Base-by-base conservation (phyloP, 2,329 filamentous ascomycete genomes). In the Colletotrichum lupini region DNA sequence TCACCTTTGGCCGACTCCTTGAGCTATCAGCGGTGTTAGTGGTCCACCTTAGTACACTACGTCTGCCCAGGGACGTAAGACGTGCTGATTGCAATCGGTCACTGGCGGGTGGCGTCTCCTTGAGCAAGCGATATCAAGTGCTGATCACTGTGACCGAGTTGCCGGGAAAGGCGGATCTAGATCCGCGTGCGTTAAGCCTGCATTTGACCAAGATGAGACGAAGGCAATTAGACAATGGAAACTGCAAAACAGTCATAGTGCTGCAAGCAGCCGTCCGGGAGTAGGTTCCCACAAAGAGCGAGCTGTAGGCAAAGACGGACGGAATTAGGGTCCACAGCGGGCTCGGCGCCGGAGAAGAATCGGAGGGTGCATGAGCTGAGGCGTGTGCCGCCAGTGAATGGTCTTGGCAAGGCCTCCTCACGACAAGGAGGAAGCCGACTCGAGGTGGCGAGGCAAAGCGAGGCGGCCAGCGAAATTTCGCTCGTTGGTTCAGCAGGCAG, bases 281-380 rank as follows among this genome's bases (percentile, higher is more conserved):
- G 5, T 57, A 37, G 11, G 52, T 52, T 14, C 37, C 52, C 19
- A 49, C 26, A 59, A 65, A 70, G 59, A 49, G 26, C 32, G 26
- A n/a, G 32, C 26, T 37, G 35, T 32, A 22, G 49, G 37, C 24
- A 16, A 16, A 65, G 11, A 32, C 19, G 37, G 65, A 59, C 69
- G 66, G 53, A 59, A 7, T n/a, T 35, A 59, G 46, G 67, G 56
- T 61, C 67, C 46, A 70, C 56, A 32, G 55, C 56, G 67, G 67
- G 53, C 70, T 64, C 56, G 67, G 67, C 67, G 55, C 59, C 70
- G 70, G 60, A 57, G 60, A 66, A 61, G 42, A 49, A 66, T 66
- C 67, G 60, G 67, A 60, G 55, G 55, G 46, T n/a, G 70, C 66
- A 73, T 64, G 57, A 68, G 30, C 22, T 53, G 22, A 49, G 42